Percentiles rank a stretch among this genome's conserved stretches.
Evolutionary conservation across 345 rosid species (phyloP).

Genomic region (Eucalyptus curtisii): DNA sequence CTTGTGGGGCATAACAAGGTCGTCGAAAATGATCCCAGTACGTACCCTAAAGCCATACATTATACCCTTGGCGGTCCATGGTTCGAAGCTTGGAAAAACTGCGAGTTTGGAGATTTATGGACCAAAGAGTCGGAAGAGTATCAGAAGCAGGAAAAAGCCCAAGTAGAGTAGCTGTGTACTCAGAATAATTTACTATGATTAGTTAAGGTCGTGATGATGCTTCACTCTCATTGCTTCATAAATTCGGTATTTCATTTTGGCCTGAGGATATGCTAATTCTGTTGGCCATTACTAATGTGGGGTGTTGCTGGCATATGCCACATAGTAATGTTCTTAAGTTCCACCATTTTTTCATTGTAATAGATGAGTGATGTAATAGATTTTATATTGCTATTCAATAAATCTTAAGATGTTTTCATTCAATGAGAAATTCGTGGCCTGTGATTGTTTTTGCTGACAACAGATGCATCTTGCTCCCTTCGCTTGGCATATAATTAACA

Average conservation of each 20-base stretch:
- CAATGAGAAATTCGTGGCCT: not conserved
- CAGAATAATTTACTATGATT: not conserved
- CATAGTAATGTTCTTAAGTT: not conserved
- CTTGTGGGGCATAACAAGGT: slow-evolving; percentile 91
- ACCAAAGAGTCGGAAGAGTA: slow-evolving; percentile 62
- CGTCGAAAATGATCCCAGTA: slow-evolving; percentile 44
- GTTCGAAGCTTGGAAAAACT: slow-evolving; percentile 92
- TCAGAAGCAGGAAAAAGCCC: slow-evolving; percentile 10
- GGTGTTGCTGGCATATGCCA: not conserved
- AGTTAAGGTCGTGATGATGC: not conserved
- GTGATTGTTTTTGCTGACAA: not conserved
- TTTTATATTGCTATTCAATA: not conserved
- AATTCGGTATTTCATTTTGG: not conserved
- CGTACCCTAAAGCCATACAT: slow-evolving; percentile 75
- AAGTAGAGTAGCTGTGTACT: not conserved
- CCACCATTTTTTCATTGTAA: not conserved
- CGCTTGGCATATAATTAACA: not conserved
- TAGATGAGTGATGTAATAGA: not conserved
- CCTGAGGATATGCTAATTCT: not conserved
- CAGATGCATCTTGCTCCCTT: not conserved
- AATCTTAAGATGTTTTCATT: not conserved
- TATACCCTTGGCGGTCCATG: slow-evolving; percentile 97
- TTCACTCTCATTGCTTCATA: not conserved
- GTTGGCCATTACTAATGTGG: not conserved
- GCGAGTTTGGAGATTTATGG: slow-evolving; percentile 95